Percentiles rank a stretch among this genome's conserved stretches.
These are phyloP conservation scores for Eucalyptus globulus DNA, from an alignment of 345 rosid genomes.

Conservation along the genomic window DNA sequence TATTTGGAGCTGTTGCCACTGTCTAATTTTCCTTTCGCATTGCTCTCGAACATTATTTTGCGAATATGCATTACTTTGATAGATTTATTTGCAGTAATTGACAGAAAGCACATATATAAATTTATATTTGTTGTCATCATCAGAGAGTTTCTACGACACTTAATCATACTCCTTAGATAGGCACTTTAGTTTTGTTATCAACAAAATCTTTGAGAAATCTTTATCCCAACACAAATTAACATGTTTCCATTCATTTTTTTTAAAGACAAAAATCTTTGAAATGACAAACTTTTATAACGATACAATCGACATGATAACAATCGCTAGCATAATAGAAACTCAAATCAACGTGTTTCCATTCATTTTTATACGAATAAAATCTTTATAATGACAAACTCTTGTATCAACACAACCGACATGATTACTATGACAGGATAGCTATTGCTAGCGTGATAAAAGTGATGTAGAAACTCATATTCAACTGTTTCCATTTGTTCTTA, in stretches of 20 bases:
- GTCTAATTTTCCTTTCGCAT: neutral
- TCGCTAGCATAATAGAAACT: rapidly evolving
- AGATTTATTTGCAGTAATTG: neutral
- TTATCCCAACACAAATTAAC: neutral
- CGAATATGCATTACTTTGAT: neutral
- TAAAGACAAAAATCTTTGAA: no score
- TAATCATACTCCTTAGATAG: neutral
- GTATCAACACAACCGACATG: neutral
- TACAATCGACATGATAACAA: neutral
- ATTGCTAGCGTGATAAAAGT: neutral
- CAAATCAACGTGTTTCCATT: neutral
- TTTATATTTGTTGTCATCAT: neutral
- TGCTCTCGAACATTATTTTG: neutral
- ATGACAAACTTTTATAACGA: neutral
- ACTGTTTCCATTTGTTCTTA: neutral
- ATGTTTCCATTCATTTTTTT: neutral
- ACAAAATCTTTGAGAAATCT: neutral
- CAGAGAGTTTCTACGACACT: neutral
- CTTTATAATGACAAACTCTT: neutral
- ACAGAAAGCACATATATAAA: neutral
- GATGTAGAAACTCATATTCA: neutral
- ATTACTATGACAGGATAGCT: neutral
- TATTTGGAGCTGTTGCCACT: neutral
- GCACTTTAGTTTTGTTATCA: neutral
- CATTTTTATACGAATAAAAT: neutral